Conservation (phyloP, 2,329 filamentous ascomycete genomes). For the Orbilia quercus region DNA sequence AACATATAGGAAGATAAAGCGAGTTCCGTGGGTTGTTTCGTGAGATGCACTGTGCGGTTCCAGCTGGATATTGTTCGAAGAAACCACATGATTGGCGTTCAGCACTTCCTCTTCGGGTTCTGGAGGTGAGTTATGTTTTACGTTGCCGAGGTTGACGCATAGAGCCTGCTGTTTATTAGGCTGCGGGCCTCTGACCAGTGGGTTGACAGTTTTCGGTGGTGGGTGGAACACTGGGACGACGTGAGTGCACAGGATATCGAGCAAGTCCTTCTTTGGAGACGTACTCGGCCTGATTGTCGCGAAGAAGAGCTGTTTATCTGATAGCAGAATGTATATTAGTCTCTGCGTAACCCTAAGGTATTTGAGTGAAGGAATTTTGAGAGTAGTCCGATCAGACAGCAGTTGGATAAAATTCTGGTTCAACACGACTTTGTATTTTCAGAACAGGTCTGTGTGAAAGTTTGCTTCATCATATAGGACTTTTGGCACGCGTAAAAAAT, state of each 20-base stretch:
- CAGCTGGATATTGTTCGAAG: slow-evolving; percentile 2
- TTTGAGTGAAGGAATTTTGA: not conserved
- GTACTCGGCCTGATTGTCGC: slow-evolving; percentile 27
- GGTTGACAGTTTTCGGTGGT: slow-evolving; percentile 31
- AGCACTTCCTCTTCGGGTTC: slow-evolving; percentile 7
- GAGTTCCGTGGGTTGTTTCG: slow-evolving; percentile 34
- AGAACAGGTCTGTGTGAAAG: slow-evolving; percentile 58
- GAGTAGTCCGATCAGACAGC: slow-evolving; percentile 50
- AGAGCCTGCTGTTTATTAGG: slow-evolving; percentile 47
- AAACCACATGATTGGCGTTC: slow-evolving; percentile 4
- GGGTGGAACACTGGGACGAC: slow-evolving; percentile 42
- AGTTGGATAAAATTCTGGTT: slow-evolving; percentile 56
- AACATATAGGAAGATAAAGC: slow-evolving; percentile 47
- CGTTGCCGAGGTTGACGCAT: slow-evolving; percentile 39
- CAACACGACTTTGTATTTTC: slow-evolving; percentile 52
- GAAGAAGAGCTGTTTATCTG: slow-evolving; percentile 51
- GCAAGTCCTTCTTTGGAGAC: slow-evolving; percentile 43
- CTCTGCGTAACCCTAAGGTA: not conserved
- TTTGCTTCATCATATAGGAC: slow-evolving; percentile 55
- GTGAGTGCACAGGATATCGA: slow-evolving; percentile 49
- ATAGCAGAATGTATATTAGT: not conserved
- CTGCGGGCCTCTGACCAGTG: slow-evolving; percentile 27
- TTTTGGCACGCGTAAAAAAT: not conserved
- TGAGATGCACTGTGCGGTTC: slow-evolving; percentile 38
- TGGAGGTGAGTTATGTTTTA: slow-evolving; percentile 22